These are phyloP conservation scores for Saccharomycopsis fodiens DNA, from an alignment of 805 yeast species.

Conservation along the genomic window DNA sequence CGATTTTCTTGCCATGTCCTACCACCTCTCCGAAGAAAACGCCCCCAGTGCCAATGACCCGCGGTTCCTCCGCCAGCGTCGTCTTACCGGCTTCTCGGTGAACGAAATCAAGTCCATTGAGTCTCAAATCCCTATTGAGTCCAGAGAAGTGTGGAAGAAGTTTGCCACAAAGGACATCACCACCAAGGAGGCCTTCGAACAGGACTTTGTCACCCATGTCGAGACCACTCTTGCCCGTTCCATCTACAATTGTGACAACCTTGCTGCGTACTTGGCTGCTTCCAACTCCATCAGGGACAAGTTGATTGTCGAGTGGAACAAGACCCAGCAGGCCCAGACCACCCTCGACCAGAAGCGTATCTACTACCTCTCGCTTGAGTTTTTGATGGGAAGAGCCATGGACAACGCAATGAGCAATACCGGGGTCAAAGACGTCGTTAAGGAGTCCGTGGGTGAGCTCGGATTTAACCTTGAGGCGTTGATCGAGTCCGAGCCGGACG, in stretches of 20 bases:
- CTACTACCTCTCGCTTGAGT: constrained; percentile 81
- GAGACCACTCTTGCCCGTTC: constrained; percentile 90
- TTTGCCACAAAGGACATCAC: constrained; percentile 40
- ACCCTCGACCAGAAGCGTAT: constrained; percentile 76
- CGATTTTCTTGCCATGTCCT: background rate
- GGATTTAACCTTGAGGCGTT: constrained; percentile 88
- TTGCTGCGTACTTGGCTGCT: constrained; percentile 90
- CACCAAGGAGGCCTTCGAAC: constrained; percentile 52
- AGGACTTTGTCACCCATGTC: constrained; percentile 71
- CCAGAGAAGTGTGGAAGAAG: constrained; percentile 72
- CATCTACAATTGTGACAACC: constrained; percentile 81
- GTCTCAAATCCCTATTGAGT: constrained; percentile 68
- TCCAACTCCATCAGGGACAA: constrained; percentile 73
- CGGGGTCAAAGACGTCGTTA: constrained; percentile 53
- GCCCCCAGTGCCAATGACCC: background rate
- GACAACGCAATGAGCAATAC: constrained; percentile 88
- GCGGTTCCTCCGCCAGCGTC: constrained; percentile 45
- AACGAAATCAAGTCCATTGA: constrained; percentile 81
- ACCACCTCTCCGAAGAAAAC: background rate
- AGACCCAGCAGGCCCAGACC: constrained; percentile 87
- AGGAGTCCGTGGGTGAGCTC: constrained; percentile 52
- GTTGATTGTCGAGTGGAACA: constrained; percentile 80
- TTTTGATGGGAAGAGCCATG: constrained; percentile 90
- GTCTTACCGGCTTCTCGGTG: constrained; percentile 87
- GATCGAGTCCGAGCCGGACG: constrained; percentile 82